Evolutionary conservation across 306 rosid genomes (phyloP), one percentile per base, ranked within the genome.

Genomic region (Dicorynia guianensis): DNA sequence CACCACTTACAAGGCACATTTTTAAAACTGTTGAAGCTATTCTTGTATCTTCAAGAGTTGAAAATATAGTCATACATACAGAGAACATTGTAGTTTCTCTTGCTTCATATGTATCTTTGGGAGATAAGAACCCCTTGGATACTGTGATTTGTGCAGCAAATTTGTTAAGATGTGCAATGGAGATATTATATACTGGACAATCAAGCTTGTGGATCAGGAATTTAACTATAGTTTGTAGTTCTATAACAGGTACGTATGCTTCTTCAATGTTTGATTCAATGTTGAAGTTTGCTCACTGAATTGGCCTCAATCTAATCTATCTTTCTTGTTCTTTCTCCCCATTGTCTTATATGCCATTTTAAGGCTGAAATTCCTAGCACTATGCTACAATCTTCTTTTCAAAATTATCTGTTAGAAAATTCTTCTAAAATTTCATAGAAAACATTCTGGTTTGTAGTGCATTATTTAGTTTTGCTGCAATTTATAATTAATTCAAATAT

Each of bases 51-150:
- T 83, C 87, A 4, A 86, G 67, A 72, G 76, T 59, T 49, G 85
- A 78, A 85, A 80, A 69, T 75, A 43, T 85, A 67, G 81, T 67
- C 62, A 55, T 85, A 14, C 88, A 79, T 71, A 67, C 73, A 11
- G 92, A 87, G 63, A 81, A 52, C 60, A 72, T 88, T 74, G 68
- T 89, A 64, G 89, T 50, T 76, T 84, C 87, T 79, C 87, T 95
- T 79, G 87, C 86, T 71, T 87, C 89, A 4, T 89, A 84, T 71
- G 76, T 95, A 68, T 86, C 90, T 81, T 70, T 69, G 85, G 87
- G 96, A 60, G 91, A 82, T 79, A 84, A 82, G 81, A 92, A 85
- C 66, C 96, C 96, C 71, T 58, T 80, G 79, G 97, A 90, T 83
- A 87, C 93, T 44, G 77, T 89, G 67, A 73, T 85, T 74, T 79